A percentile compares a stretch with the other conserved stretches of the same genome.
These are phyloP conservation scores for Hanseniaspora gamundiae DNA, from an alignment of 1,139 yeast species.

Conservation along the genomic window DNA sequence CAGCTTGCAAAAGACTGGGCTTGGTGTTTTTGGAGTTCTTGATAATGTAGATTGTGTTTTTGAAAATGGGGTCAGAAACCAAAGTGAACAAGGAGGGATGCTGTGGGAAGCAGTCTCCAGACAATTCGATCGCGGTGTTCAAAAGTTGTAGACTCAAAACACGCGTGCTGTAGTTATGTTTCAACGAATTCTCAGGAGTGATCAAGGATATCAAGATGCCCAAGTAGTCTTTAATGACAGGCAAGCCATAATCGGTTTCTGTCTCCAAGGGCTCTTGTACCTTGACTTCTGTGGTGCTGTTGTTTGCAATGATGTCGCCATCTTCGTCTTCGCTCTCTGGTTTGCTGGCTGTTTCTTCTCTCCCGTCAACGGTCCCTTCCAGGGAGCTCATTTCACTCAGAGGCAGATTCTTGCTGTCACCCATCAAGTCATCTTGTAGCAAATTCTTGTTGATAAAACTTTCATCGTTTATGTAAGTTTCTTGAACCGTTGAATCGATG, in stretches of 20 bases:
- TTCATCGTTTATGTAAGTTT: constrained; percentile 24
- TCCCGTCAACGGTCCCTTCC: constrained; percentile 5
- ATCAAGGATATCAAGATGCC: constrained; percentile 73
- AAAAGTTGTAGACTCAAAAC: constrained; percentile 71
- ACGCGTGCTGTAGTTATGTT: constrained; percentile 79
- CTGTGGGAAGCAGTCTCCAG: constrained; percentile 54
- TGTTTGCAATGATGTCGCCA: neutral
- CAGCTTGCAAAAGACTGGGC: constrained; percentile 56
- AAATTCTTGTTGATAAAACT: constrained; percentile 24
- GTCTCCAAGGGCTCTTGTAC: constrained; percentile 7
- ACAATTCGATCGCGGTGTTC: constrained; percentile 68
- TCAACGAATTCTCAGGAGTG: constrained; percentile 71
- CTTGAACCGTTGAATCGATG: constrained; percentile 27
- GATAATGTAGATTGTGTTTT: constrained; percentile 68
- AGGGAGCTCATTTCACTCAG: neutral
- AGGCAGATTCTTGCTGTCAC: constrained; percentile 19
- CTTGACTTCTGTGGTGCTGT: constrained; percentile 1
- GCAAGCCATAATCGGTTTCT: constrained; percentile 24
- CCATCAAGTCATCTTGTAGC: constrained; percentile 26
- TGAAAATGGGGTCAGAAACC: constrained; percentile 69
- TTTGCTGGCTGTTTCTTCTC: constrained; percentile 6
- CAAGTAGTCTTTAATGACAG: constrained; percentile 32
- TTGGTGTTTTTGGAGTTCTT: constrained; percentile 52
- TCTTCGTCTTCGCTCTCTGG: constrained; percentile 2
- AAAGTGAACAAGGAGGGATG: constrained; percentile 59